Evolutionary conservation across 2,329 filamentous ascomycete genomes (phyloP), one percentile per base, ranked within the genome.

Genomic region (Kalmusia sp.): DNA sequence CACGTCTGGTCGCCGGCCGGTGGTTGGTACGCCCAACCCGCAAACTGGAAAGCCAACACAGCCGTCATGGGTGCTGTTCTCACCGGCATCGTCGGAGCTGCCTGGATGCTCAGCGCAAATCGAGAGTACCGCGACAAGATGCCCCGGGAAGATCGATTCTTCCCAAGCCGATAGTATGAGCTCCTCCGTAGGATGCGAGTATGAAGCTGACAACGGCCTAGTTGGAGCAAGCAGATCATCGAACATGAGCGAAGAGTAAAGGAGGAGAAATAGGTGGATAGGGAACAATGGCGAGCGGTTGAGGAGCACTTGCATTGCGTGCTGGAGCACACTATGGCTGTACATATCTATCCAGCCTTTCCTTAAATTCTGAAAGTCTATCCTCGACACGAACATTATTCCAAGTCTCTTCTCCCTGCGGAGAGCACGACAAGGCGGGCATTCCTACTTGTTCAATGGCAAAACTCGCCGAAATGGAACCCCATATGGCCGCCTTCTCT

Each of bases 1-100:
- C 93, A 99, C 84, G 92, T 99, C 84, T 99, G 95, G 95, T 98
- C 95, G 72, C 95, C 95, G 58, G 84, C 93, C 62, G 95, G 95
- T 84, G 95, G 95, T 79, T 99, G 95, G 95, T 99, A 99, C 79
- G 81, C 89, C 49, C 93, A 96, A 76, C 95, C 95, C 49, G 82
- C 85, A 64, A 99, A 99, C 84, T 99, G 95, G 95, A 95, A 90
- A 76, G 80, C 81, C 69, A 99, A 99, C 82, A 99, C 95, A 4
- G 83, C 88, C 50, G 82, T 95, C 63, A 87, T 92, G 72, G 84
- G 85, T 55, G 83, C 80, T 41, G 84, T 89, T 51, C 80, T 95
- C 46, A 62, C 88, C 62, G 87, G 89, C 59, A 82, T 96, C 62
- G 82, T 84, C 53, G 87, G 83, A 44, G 77, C 89, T 67, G 83